Evolutionary conservation across 345 rosid species (phyloP).

Genomic region (Eucalyptus coolabah): DNA sequence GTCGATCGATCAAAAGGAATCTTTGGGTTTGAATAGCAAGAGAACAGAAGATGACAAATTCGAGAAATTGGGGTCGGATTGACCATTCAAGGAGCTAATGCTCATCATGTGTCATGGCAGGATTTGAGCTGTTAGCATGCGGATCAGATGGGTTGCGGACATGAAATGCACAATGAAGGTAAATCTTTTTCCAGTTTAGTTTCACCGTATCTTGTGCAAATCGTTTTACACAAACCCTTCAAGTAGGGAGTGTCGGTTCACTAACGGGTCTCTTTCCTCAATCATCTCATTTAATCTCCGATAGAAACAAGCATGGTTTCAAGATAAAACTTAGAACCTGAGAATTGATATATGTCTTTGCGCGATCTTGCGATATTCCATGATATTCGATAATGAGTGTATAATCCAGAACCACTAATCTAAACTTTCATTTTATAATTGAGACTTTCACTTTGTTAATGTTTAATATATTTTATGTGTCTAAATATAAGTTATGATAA

Average conservation of each 20-base stretch:
- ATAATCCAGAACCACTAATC: no score
- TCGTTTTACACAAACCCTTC: not conserved
- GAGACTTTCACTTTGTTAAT: no score
- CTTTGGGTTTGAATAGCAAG: not conserved
- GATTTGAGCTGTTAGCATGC: not conserved
- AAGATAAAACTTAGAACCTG: no score
- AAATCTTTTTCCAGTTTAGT: not conserved
- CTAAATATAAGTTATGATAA: no score
- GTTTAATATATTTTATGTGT: no score
- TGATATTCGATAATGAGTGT: no score
- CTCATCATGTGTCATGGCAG: not conserved
- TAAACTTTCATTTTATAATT: no score
- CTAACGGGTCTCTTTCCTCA: not conserved
- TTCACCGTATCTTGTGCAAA: not conserved
- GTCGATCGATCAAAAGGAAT: not conserved
- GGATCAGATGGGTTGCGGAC: not conserved
- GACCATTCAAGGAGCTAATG: not conserved
- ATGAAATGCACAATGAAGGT: not conserved
- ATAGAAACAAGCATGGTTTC: no score
- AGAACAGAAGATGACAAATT: not conserved
- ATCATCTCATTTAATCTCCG: accelerated
- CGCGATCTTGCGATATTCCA: no score
- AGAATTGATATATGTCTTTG: no score
- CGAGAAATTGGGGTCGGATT: not conserved
- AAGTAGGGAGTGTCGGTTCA: not conserved